Evolutionary conservation across 805 yeast species (phyloP).

Genomic region (Kuraishia ogatae): DNA sequence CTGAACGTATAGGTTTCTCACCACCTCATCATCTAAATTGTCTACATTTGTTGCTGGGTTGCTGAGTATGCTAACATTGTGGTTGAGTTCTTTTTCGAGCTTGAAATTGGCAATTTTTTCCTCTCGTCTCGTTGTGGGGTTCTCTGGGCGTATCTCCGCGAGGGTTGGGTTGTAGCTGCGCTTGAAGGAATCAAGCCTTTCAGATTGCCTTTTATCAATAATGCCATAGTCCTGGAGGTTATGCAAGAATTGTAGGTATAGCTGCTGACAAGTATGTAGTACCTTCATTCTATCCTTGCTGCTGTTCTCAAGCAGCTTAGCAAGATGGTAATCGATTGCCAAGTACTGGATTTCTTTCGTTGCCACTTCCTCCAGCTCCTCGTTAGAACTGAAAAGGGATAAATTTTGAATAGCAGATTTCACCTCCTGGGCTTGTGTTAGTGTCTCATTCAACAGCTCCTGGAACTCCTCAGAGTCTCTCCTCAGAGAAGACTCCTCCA

Average conservation of each 20-base stretch:
- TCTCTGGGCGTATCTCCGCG: conserved; percentile 24
- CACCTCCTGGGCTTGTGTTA: conserved; percentile 36
- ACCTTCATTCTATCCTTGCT: conserved; percentile 19
- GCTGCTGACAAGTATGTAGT: conserved; percentile 32
- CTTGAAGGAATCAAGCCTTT: conserved; percentile 31
- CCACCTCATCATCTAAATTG: conserved; percentile 52
- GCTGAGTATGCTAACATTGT: conserved; percentile 31
- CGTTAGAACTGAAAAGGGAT: conserved; percentile 65
- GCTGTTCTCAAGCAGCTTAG: conserved; percentile 22
- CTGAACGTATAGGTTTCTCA: conserved; percentile 46
- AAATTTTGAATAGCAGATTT: conserved; percentile 34
- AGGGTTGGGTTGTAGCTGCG: conserved; percentile 31
- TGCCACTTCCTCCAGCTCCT: conserved; percentile 56
- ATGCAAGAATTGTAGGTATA: conserved; percentile 37
- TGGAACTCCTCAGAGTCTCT: conserved; percentile 24
- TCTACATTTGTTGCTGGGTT: conserved; percentile 22
- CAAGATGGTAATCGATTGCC: conserved; percentile 52
- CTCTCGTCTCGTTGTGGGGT: conserved; percentile 45
- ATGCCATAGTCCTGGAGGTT: conserved; percentile 35
- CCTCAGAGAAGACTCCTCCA: conserved; percentile 10
- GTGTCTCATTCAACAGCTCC: conserved; percentile 21
- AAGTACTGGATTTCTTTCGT: conserved; percentile 57
- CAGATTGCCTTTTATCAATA: conserved; percentile 25
- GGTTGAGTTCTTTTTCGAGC: conserved; percentile 44
- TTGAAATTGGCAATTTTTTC: conserved; percentile 66